These are phyloP conservation scores for Elongisporangium undulatum DNA, from an alignment of 352 stramenopile species.

Conservation along the genomic window DNA sequence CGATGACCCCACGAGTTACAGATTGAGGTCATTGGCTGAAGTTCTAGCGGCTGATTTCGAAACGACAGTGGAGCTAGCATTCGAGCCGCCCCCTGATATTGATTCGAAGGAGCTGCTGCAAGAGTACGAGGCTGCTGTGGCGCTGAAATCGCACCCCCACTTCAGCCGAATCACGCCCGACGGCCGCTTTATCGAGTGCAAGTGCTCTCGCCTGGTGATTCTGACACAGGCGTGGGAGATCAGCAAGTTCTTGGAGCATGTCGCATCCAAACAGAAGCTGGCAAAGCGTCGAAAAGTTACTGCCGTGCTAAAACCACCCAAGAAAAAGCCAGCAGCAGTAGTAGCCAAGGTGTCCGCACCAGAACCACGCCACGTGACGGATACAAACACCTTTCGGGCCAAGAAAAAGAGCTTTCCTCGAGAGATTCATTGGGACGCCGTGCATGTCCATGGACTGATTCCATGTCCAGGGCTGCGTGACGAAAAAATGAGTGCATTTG, in stretches of 20 bases:
- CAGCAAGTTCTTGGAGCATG: conserved; percentile 55
- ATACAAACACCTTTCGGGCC: not conserved
- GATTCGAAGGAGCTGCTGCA: conserved; percentile 7
- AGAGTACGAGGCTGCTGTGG: conserved; percentile 26
- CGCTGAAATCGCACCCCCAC: conserved; percentile 32
- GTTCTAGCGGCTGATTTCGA: conserved; percentile 30
- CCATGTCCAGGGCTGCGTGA: conserved; percentile 68
- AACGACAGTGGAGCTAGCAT: conserved; percentile 7
- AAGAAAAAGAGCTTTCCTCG: conserved; percentile 45
- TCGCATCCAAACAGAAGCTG: conserved; percentile 42
- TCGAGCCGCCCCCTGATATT: conserved; percentile 6
- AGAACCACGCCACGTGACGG: not conserved
- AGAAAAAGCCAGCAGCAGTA: not conserved
- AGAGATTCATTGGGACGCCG: conserved; percentile 54
- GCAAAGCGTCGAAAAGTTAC: conserved; percentile 20
- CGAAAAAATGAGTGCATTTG: conserved; percentile 46
- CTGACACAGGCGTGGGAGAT: conserved; percentile 46
- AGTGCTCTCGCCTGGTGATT: conserved; percentile 55
- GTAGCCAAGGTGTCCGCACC: not conserved
- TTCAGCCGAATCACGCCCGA: conserved; percentile 63
- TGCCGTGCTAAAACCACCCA: not conserved
- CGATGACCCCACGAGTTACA: conserved; percentile 11
- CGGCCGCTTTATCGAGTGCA: conserved; percentile 62
- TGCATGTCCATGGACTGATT: conserved; percentile 26
- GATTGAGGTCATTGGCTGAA: conserved; percentile 19